These are phyloP conservation scores for Coleophoma eucalyptorum DNA, from an alignment of 2,329 filamentous ascomycete genomes.

Conservation along the genomic window DNA sequence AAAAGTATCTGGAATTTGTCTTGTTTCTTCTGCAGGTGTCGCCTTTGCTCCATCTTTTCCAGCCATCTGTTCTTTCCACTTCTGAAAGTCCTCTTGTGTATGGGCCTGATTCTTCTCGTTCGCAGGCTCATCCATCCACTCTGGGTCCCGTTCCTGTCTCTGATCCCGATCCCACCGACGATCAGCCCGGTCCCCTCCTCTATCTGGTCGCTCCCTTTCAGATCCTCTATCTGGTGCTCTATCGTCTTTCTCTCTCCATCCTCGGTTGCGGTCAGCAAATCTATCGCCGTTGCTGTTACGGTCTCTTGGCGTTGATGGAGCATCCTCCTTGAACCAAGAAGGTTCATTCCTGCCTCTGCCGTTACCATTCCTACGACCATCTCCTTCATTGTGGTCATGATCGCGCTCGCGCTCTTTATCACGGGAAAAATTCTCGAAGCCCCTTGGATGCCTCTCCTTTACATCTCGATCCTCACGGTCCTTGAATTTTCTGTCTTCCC, in stretches of 20 bases:
- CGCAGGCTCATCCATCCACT: constrained; percentile 79
- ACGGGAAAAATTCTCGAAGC: constrained; percentile 45
- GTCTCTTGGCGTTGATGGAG: constrained; percentile 20
- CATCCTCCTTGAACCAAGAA: constrained; percentile 65
- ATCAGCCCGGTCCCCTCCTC: constrained; percentile 16
- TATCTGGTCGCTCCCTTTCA: constrained; percentile 14
- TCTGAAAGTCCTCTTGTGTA: constrained; percentile 88
- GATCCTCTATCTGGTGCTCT: constrained; percentile 8
- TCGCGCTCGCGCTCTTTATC: constrained; percentile 45
- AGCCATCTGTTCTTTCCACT: constrained; percentile 84
- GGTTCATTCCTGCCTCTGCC: constrained; percentile 64
- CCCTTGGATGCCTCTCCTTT: constrained; percentile 42
- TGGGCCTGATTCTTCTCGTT: constrained; percentile 68
- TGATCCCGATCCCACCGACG: constrained; percentile 42
- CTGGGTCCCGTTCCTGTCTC: constrained; percentile 74
- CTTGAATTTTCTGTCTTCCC: constrained; percentile 34
- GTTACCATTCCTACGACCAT: constrained; percentile 59
- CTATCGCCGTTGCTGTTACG: constrained; percentile 28
- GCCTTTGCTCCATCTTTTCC: constrained; percentile 20
- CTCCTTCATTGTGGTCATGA: constrained; percentile 48
- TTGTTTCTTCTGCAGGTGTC: constrained; percentile 30
- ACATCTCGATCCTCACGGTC: constrained; percentile 56
- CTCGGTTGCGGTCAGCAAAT: constrained; percentile 25
- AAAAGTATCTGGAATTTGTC: constrained; percentile 31
- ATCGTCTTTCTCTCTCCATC: constrained; percentile 37